These are phyloP conservation scores for Capsella rubella DNA, from an alignment of 441 rosid species.

Conservation along the genomic window DNA sequence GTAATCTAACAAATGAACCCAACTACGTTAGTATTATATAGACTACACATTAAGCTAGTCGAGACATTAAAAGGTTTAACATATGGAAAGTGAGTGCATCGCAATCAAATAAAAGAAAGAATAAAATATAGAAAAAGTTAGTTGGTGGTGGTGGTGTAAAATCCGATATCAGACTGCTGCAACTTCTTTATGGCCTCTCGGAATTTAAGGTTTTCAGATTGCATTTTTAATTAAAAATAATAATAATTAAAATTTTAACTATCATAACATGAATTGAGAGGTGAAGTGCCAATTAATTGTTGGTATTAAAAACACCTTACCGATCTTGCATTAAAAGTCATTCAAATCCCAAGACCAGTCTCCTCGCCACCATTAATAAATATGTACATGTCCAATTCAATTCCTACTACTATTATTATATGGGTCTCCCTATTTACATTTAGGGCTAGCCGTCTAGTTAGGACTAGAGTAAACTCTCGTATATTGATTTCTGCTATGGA, in stretches of 20 bases:
- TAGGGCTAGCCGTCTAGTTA: conserved; percentile 37
- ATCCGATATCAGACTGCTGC: conserved; percentile 34
- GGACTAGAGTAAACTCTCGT: background rate
- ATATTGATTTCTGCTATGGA: background rate
- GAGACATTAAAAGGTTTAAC: too few relatives aligned
- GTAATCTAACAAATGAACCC: too few relatives aligned
- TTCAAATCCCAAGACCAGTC: conserved; percentile 44
- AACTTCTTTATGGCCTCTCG: conserved; percentile 34
- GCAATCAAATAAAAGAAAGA: background rate
- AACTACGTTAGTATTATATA: too few relatives aligned
- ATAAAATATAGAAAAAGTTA: conserved; percentile 16
- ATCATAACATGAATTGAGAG: background rate
- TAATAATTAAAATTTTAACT: background rate
- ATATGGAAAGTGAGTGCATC: too few relatives aligned
- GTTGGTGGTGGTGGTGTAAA: conserved; percentile 35
- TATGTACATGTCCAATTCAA: conserved; percentile 16
- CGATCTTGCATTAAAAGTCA: conserved; percentile 38
- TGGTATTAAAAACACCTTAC: conserved; percentile 25
- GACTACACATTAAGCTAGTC: too few relatives aligned
- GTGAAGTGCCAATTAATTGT: conserved; percentile 26
- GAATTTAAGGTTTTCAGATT: conserved; percentile 46
- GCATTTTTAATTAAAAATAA: conserved; percentile 4
- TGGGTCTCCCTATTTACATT: conserved; percentile 25
- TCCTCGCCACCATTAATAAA: conserved; percentile 30
- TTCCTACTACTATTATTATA: conserved; percentile 7